phyloP scores from a whole-genome alignment of 768 basidiomycete species.

The Kwoniella pini region DNA sequence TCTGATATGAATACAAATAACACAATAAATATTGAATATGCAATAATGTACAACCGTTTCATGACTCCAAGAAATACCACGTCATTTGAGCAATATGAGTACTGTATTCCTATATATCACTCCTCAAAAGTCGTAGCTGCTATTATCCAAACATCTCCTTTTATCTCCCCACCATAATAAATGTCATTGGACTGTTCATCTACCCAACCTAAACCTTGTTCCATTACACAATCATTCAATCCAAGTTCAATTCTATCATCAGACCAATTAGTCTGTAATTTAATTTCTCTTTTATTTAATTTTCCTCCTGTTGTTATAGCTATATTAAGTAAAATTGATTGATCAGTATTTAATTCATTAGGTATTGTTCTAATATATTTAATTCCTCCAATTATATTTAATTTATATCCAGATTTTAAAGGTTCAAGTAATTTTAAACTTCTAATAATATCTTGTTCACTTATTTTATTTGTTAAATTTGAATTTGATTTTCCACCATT shows the following conservation, averaged over 20 bases:
- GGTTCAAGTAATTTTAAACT: slow-evolving; percentile 86
- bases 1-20: too few species aligned
- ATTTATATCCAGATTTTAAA: slow-evolving; percentile 86
- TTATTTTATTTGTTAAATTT: slow-evolving; percentile 58
- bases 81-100: too few species aligned
- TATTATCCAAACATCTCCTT: slow-evolving; percentile 16
- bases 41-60: too few species aligned
- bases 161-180: not conserved
- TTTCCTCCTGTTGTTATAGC: slow-evolving; percentile 62
- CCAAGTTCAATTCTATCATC: slow-evolving; percentile 72
- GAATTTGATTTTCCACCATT: slow-evolving; percentile 54
- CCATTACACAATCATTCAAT: slow-evolving; percentile 83
- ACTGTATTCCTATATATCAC: too few species aligned
- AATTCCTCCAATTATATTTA: slow-evolving; percentile 65
- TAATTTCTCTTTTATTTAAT: slow-evolving; percentile 66
- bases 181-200: slow-evolving; percentile 71
- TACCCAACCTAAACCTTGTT: slow-evolving; percentile 92
- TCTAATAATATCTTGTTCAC: slow-evolving; percentile 78
- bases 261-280: slow-evolving; percentile 70
- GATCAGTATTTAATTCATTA: slow-evolving; percentile 86
- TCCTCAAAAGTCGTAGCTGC: slow-evolving; percentile 15
- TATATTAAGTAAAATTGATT: slow-evolving; percentile 69
- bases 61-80: too few species aligned
- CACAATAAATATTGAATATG: too few species aligned
- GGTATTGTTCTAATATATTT: slow-evolving; percentile 71